Percentiles rank a stretch among this genome's conserved stretches.
These are phyloP conservation scores for Monosporascus sp. DNA, from an alignment of 2,329 filamentous ascomycete genomes.

Conservation along the genomic window DNA sequence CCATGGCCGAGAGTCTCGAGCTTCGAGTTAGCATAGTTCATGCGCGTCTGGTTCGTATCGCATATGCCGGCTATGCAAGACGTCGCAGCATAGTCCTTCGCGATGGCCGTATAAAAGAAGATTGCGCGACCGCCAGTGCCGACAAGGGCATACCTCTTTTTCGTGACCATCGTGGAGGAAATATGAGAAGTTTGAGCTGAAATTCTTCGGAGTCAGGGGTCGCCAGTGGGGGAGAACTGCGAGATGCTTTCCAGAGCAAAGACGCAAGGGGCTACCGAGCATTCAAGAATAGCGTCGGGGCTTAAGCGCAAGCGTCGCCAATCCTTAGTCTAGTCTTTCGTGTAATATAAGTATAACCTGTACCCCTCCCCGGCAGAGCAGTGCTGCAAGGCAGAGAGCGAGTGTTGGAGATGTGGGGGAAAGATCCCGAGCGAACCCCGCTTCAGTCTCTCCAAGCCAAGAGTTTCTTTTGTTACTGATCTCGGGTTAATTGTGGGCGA, in stretches of 20 bases:
- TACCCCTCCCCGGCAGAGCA: too few species aligned
- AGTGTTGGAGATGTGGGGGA: constrained; percentile 10
- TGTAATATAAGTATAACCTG: too few species aligned
- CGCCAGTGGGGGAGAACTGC: constrained; percentile 1
- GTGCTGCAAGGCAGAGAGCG: too few species aligned
- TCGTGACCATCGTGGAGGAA: constrained; percentile 11
- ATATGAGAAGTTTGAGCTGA: too few species aligned
- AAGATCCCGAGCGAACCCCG: background rate
- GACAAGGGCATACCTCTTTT: constrained; percentile 49
- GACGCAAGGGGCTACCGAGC: too few species aligned
- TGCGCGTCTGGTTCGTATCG: constrained; percentile 55
- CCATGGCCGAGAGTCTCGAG: constrained; percentile 40
- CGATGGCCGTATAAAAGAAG: constrained; percentile 57
- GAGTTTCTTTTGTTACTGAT: too few species aligned
- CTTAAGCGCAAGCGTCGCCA: too few species aligned
- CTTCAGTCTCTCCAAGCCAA: background rate
- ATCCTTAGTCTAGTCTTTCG: too few species aligned
- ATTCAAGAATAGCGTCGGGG: too few species aligned
- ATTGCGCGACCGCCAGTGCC: constrained; percentile 54
- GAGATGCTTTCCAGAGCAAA: too few species aligned
- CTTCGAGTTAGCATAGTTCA: constrained; percentile 49
- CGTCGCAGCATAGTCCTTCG: constrained; percentile 43
- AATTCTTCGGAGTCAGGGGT: background rate
- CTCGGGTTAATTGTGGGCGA: too few species aligned
- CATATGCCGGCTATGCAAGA: constrained; percentile 50